These are phyloP conservation scores for Chaetomium cochliodes DNA, from an alignment of 495 filamentous ascomycete species.

Conservation along the genomic window DNA sequence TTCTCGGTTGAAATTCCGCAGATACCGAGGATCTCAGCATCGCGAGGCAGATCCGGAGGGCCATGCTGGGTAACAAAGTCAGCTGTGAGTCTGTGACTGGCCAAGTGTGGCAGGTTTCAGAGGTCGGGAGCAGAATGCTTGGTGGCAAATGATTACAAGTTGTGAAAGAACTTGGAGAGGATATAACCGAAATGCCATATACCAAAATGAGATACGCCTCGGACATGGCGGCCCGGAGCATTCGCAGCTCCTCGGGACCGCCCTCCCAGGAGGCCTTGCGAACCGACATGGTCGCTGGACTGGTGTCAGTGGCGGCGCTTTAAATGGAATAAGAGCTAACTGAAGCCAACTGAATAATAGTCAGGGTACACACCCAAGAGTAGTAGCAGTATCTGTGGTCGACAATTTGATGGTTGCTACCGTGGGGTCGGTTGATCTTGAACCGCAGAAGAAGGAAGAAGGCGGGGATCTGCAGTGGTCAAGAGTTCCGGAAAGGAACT, in stretches of 20 bases:
- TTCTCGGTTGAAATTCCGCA: slow-evolving; percentile 34
- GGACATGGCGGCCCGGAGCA: slow-evolving; percentile 18
- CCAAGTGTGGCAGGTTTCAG: not conserved
- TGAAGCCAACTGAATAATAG: not conserved
- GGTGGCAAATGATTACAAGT: not conserved
- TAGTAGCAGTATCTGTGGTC: not conserved
- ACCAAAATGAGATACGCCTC: slow-evolving; percentile 31
- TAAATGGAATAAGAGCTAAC: too few species aligned
- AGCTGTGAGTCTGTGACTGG: not conserved
- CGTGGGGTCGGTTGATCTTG: not conserved
- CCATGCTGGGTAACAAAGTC: slow-evolving; percentile 19
- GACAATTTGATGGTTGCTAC: not conserved
- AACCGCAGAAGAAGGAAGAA: not conserved
- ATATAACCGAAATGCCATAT: not conserved
- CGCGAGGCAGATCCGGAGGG: slow-evolving; percentile 33
- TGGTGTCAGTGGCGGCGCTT: not conserved
- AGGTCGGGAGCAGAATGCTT: not conserved
- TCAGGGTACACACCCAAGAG: not conserved
- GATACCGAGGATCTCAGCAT: slow-evolving; percentile 36
- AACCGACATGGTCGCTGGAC: slow-evolving; percentile 6
- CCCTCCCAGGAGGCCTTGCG: not conserved
- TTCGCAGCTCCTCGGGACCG: not conserved
- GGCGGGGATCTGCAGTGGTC: not conserved
- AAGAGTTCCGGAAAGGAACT: not conserved
- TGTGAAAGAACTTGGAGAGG: not conserved